Evolutionary conservation across 2,329 filamentous ascomycete species (phyloP), one percentile per base, ranked within the genome.

Genomic region (Didymella pinodella): DNA sequence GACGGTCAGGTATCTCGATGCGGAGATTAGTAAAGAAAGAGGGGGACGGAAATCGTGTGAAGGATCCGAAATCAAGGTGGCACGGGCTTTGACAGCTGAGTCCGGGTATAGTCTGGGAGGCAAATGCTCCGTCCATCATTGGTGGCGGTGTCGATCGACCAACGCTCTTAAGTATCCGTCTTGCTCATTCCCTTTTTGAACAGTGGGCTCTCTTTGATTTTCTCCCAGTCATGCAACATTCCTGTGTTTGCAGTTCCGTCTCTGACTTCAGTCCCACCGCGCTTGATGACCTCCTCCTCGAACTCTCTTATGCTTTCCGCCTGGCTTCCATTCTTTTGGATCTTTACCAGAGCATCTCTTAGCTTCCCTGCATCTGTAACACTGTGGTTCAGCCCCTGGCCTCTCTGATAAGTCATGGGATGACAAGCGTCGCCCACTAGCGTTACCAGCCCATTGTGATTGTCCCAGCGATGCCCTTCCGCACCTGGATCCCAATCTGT

Each of bases 381-480:
- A 2, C 77, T 77, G 57, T 83, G 81, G 59, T 83, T 83, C n/a
- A 83, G 73, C 0, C 80, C 81, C 65, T 84, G 81, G 0, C 81
- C 81, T 22, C 81, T 76, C 64, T 83, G 76, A 47, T 75, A 77
- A 3, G 76, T 78, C 77, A 80, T 80, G 1, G 75, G 74, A 65
- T 80, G 78, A 46, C 71, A 74, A 1, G 77, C 78, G 59, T 80
- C 78, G 4, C 78, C 78, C 7, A 76, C 66, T 48, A 80, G 64
- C 32, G 76, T 78, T 12, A 78, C 70, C 28, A 69, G 60, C 16
- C 77, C 76, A 25, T 56, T 25, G n/a, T 71, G 68, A 44, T 72
- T 74, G 41, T 76, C 68, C 76, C 75, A 78, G 34, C 64, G 61
- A 34, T 73, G 66, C 3, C 65, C 71, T 18, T 70, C 65, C 1